These are phyloP conservation scores for Nemophila menziesii DNA, from an alignment of 257 asterid species.

Conservation along the genomic window DNA sequence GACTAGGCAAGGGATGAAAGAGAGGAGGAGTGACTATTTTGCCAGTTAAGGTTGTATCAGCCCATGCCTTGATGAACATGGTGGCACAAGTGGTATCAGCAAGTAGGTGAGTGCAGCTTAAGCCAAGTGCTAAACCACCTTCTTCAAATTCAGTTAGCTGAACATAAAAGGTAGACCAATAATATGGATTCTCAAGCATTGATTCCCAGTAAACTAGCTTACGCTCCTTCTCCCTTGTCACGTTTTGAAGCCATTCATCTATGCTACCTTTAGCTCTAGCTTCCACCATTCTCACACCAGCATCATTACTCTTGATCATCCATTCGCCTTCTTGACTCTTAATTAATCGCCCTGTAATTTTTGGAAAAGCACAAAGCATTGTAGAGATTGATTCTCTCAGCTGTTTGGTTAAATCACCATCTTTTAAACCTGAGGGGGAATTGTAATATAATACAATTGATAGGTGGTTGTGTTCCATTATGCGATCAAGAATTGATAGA, in stretches of 20 bases:
- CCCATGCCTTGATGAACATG: conserved; percentile 49
- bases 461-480: conserved; percentile 34
- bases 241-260: conserved; percentile 38
- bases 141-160: conserved; percentile 25
- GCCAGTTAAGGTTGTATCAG: conserved; percentile 30
- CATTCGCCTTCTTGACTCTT: conserved; percentile 29
- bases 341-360: conserved; percentile 31
- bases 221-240: conserved; percentile 52
- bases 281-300: conserved; percentile 46
- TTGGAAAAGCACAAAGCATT: conserved; percentile 28
- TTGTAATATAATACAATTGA: conserved; percentile 34
- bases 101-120: conserved; percentile 23
- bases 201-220: conserved; percentile 52
- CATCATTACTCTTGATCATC: conserved; percentile 54
- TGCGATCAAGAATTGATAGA: conserved; percentile 40
- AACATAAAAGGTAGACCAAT: conserved; percentile 52
- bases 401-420: conserved; percentile 26
- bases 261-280: conserved; percentile 34
- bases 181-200: conserved; percentile 38
- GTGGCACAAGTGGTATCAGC: conserved; percentile 39
- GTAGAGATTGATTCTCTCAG: conserved; percentile 29
- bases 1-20: conserved; percentile 31
- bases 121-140: background rate
- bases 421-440: conserved; percentile 10
- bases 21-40: conserved; percentile 25